Conservation (phyloP, 2,329 filamentous ascomycete species). For the Arthrobotrys sinensis region DNA sequence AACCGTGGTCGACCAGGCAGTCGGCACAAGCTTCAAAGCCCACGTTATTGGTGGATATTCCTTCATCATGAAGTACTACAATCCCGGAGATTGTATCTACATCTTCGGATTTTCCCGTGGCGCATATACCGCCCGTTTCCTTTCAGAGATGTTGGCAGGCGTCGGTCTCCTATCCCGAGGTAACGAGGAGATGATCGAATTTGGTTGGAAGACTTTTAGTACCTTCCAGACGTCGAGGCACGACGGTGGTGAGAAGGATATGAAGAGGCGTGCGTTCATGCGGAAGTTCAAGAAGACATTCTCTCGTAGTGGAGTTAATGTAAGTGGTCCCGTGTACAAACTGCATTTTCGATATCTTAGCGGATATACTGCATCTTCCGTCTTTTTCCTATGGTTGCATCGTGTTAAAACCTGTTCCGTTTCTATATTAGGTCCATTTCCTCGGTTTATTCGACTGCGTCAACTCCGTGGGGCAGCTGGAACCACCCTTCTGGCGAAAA, state of each 20-base stretch:
- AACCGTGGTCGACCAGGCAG: constrained; percentile 69
- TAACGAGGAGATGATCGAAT: constrained; percentile 73
- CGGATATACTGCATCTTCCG: neutral
- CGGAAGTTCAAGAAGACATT: constrained; percentile 70
- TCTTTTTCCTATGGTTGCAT: neutral
- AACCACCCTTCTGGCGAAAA: constrained; percentile 67
- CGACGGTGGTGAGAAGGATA: constrained; percentile 58
- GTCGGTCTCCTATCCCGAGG: constrained; percentile 71
- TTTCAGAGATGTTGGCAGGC: constrained; percentile 71
- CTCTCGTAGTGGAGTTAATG: constrained; percentile 69
- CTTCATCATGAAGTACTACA: constrained; percentile 73
- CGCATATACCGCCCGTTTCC: constrained; percentile 72
- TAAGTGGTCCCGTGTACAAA: neutral
- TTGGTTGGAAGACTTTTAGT: constrained; percentile 69
- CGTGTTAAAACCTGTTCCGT: neutral
- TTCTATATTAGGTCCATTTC: constrained; percentile 69
- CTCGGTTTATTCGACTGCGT: constrained; percentile 74
- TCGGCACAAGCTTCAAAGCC: constrained; percentile 71
- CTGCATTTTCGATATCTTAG: neutral
- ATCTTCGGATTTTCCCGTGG: constrained; percentile 73
- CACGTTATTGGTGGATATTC: constrained; percentile 73
- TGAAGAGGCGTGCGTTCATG: constrained; percentile 63
- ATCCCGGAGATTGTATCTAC: constrained; percentile 71
- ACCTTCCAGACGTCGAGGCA: constrained; percentile 64
- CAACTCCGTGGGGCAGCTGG: constrained; percentile 69